Evolutionary conservation across 164 flowering plant genomes (phyloP).

Genomic region (Macadamia integrifolia): DNA sequence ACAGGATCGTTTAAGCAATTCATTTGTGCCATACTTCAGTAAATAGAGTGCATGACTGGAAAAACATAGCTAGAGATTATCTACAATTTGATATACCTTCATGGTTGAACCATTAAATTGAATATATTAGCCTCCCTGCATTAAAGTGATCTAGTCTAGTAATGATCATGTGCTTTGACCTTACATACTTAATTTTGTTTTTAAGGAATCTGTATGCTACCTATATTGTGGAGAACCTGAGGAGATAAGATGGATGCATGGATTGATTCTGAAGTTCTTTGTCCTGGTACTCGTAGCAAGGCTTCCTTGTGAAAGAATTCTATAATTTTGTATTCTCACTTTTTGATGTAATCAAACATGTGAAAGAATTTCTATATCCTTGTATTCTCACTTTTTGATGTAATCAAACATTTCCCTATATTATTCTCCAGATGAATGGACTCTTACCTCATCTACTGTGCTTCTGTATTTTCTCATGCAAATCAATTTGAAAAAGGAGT

Average conservation of each 20-base stretch:
- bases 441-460: neutral
- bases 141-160: too few relatives aligned
- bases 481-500: neutral
- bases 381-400: neutral
- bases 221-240: slow-evolving; percentile 59
- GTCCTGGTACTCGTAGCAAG: neutral
- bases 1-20: neutral
- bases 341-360: neutral
- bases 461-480: neutral
- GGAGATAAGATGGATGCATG: slow-evolving; percentile 8
- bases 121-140: too few relatives aligned
- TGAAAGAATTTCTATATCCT: neutral
- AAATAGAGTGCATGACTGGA: too few relatives aligned
- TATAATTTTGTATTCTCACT: neutral
- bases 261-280: too few relatives aligned
- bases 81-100: too few relatives aligned
- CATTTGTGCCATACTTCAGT: neutral
- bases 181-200: neutral
- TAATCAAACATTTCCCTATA: neutral
- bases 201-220: slow-evolving; percentile 49
- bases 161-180: neutral
- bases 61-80: too few relatives aligned
- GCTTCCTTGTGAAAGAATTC: neutral
- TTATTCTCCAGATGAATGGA: neutral
- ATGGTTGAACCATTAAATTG: too few relatives aligned